Evolutionary conservation across 768 basidiomycete genomes (phyloP), one percentile per base, ranked within the genome.

Genomic region (Rhodosporidiobolus odoratus): DNA sequence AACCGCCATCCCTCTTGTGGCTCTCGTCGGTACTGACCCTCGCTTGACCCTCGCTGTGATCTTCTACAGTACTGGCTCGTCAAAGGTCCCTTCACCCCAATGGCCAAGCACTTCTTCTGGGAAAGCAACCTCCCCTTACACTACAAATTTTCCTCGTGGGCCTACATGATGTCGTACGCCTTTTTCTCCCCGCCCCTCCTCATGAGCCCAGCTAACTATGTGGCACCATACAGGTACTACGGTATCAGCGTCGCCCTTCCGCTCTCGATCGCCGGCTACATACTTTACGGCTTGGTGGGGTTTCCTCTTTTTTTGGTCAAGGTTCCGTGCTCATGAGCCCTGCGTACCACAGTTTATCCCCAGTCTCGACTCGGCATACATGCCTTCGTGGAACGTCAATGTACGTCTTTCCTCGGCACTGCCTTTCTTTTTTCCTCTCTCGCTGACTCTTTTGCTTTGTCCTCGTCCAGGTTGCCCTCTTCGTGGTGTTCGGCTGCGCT

Each of bases 51-150:
- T n/a, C n/a, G n/a, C n/a, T n/a, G n/a, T n/a, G n/a, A n/a, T n/a
- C n/a, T n/a, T n/a, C n/a, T n/a, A n/a, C 83, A 85, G 62, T 78
- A 86, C 32, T 93, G 91, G 91, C 88, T 86, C 84, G 82, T 82
- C 62, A 80, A 84, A 70, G 92, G 92, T 9, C 92, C 92, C 0
- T 88, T 95, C 80, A 93, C 86, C 2, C 54, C 53, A 19, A 76
- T 77, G 37, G 78, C 80, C 2, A 79, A 79, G 70, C 75, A 60
- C 63, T 70, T 70, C 63, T 70, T 81, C 50, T 79, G 79, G 79
- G 75, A 76, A 25, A 79, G 77, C 62, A 85, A 85, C 66, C 83
- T 71, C 15, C 70, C 83, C 0, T 61, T 84, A 25, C 86, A 84
- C 78, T 83, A 80, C 73, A 84, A 84, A 76, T 78, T 82, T 77